A percentile compares a stretch with the other conserved stretches of the same genome.
These are phyloP conservation scores for Leccinum fallax DNA, from an alignment of 1,284 basidiomycete genomes.

Conservation along the genomic window DNA sequence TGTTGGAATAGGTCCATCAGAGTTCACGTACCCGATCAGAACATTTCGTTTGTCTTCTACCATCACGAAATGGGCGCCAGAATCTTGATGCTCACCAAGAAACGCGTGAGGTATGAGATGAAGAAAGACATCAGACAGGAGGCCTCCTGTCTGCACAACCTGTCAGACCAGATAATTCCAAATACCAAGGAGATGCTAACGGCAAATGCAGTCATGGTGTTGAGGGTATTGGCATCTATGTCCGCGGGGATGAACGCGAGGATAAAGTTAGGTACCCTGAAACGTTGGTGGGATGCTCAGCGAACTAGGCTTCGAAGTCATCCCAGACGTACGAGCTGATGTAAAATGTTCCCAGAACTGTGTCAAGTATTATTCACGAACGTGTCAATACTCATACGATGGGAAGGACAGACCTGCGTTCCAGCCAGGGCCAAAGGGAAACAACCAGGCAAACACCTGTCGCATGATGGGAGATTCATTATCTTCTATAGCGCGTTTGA, in stretches of 20 bases:
- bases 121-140: conserved; percentile 88
- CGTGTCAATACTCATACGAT: conserved; percentile 15
- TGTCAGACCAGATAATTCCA: conserved; percentile 22
- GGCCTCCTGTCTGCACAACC: conserved; percentile 73
- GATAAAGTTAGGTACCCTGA: conserved; percentile 87
- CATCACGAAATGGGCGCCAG: conserved; percentile 70
- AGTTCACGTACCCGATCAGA: conserved; percentile 66
- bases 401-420: conserved; percentile 60
- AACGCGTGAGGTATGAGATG: conserved; percentile 89
- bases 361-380: conserved; percentile 28
- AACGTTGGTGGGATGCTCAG: conserved; percentile 23
- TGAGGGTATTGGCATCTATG: conserved; percentile 80
- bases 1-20: conserved; percentile 5
- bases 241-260: conserved; percentile 87
- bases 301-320: conserved; percentile 20
- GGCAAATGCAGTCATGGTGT: conserved; percentile 89
- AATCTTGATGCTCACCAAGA: conserved; percentile 80
- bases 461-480: conserved; percentile 73
- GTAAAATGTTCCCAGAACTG: conserved; percentile 87
- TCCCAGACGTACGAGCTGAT: conserved; percentile 78
- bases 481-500: conserved; percentile 63
- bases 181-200: conserved; percentile 44
- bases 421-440: conserved; percentile 86
- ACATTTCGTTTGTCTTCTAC: conserved; percentile 91
- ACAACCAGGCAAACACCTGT: conserved; percentile 74